A percentile compares a stretch with the other conserved stretches of the same genome.
Conservation (phyloP, 1,284 basidiomycete species). For the Trametes sp. region DNA sequence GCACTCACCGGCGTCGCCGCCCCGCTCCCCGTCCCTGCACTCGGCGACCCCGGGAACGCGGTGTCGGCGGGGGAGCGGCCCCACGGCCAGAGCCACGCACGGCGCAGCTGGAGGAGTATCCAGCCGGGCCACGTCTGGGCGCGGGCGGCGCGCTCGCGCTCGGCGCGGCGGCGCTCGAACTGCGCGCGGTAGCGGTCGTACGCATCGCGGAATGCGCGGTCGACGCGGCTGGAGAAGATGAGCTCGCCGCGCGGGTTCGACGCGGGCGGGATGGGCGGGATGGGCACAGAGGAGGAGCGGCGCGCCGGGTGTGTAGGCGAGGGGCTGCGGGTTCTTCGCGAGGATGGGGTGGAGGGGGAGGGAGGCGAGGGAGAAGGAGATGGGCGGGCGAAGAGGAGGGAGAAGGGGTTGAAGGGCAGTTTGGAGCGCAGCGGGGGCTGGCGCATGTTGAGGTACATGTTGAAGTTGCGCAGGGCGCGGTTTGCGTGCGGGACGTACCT, state of each 20-base stretch:
- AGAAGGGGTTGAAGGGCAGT: constrained; percentile 69
- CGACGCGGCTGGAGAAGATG: constrained; percentile 92
- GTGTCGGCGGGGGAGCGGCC: no score
- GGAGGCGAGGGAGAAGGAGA: constrained; percentile 37
- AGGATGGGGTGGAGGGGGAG: constrained; percentile 40
- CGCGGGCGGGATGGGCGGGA: constrained; percentile 88
- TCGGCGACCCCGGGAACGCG: constrained; percentile 16
- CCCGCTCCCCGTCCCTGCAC: constrained; percentile 19
- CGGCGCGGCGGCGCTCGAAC: constrained; percentile 87
- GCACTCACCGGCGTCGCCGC: constrained; percentile 34
- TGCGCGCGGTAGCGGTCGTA: constrained; percentile 93
- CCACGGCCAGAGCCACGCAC: constrained; percentile 37
- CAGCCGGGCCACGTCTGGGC: constrained; percentile 53
- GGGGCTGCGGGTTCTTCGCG: constrained; percentile 43
- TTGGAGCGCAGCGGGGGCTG: constrained; percentile 71
- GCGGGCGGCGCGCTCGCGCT: constrained; percentile 58
- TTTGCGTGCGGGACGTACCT: constrained; percentile 99
- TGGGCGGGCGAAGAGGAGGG: constrained; percentile 68
- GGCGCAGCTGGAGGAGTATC: constrained; percentile 49
- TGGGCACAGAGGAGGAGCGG: constrained; percentile 52
- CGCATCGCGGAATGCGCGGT: constrained; percentile 83
- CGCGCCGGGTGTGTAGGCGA: constrained; percentile 48
- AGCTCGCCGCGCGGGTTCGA: constrained; percentile 94
- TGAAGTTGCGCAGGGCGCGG: constrained; percentile 88
- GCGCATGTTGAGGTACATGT: constrained; percentile 97